Evolutionary conservation across 805 yeast species (phyloP).

Genomic region (Yamadazyma nakazawae): DNA sequence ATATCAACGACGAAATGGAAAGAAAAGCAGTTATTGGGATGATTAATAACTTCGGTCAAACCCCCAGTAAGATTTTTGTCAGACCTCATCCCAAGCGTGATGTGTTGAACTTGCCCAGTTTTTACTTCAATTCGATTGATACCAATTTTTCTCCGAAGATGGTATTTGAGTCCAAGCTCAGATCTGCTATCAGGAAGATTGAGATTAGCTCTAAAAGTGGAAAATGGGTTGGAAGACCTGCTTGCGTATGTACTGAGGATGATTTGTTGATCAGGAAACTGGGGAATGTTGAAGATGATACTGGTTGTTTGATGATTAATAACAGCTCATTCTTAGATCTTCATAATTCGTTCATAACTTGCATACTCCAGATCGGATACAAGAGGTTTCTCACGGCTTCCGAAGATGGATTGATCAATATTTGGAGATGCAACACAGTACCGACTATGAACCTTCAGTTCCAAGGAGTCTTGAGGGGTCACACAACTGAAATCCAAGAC

Average conservation of each 20-base stretch:
- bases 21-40: constrained; percentile 75
- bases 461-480: constrained; percentile 55
- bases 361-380: constrained; percentile 40
- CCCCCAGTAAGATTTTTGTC: constrained; percentile 70
- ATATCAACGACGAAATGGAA: constrained; percentile 69
- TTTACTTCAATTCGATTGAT: constrained; percentile 31
- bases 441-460: constrained; percentile 31
- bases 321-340: constrained; percentile 41
- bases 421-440: constrained; percentile 48
- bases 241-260: constrained; percentile 34
- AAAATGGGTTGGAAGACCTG: constrained; percentile 53
- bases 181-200: constrained; percentile 40
- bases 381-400: constrained; percentile 48
- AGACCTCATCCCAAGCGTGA: constrained; percentile 61
- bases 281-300: constrained; percentile 15
- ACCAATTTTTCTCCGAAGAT: constrained; percentile 33
- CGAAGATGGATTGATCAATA: constrained; percentile 56
- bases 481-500: constrained; percentile 43
- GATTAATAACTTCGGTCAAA: constrained; percentile 90
- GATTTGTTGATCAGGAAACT: constrained; percentile 35
- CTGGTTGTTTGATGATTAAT: constrained; percentile 40
- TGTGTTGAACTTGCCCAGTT: constrained; percentile 32
- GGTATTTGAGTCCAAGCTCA: constrained; percentile 42
- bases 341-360: constrained; percentile 37
- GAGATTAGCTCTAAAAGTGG: constrained; percentile 41